A percentile compares a stretch with the other conserved stretches of the same genome.
Conservation (phyloP, 441 rosid species). For the Erodium trifolium region DNA sequence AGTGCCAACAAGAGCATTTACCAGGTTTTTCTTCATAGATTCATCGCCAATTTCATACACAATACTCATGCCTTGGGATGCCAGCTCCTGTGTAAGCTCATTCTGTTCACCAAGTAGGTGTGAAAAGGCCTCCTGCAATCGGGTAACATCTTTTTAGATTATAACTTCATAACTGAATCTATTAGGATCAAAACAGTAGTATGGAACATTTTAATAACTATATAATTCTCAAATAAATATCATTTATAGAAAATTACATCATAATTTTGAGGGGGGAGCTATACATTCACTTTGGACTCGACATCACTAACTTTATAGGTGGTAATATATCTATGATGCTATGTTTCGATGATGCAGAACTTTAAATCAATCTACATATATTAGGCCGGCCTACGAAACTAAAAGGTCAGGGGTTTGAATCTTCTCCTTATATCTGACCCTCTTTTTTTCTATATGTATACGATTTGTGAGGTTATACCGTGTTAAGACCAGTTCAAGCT, state of each 20-base stretch:
- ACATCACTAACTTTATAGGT: constrained; percentile 3
- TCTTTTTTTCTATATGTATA: no score
- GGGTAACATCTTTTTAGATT: constrained; percentile 18
- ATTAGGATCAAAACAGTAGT: constrained; percentile 2
- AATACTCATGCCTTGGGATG: constrained; percentile 99
- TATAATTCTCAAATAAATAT: background rate
- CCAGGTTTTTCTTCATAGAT: constrained; percentile 81
- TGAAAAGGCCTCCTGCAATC: constrained; percentile 88
- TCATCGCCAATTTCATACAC: constrained; percentile 92
- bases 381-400: background rate
- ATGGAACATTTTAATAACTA: constrained; percentile 5
- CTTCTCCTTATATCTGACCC: no score
- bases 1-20: constrained; percentile 79
- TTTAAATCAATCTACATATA: background rate
- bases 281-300: constrained; percentile 1
- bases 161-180: background rate
- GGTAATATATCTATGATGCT: background rate
- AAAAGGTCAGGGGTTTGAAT: background rate
- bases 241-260: constrained; percentile 1
- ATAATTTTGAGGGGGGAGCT: background rate
- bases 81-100: constrained; percentile 96
- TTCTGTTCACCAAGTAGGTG: constrained; percentile 89
- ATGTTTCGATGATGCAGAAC: background rate
- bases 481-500: background rate
- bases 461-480: background rate